Percentiles rank a stretch among this genome's conserved stretches.
Conservation (phyloP, 805 yeast species). For the Starmerella potacharoeniae region DNA sequence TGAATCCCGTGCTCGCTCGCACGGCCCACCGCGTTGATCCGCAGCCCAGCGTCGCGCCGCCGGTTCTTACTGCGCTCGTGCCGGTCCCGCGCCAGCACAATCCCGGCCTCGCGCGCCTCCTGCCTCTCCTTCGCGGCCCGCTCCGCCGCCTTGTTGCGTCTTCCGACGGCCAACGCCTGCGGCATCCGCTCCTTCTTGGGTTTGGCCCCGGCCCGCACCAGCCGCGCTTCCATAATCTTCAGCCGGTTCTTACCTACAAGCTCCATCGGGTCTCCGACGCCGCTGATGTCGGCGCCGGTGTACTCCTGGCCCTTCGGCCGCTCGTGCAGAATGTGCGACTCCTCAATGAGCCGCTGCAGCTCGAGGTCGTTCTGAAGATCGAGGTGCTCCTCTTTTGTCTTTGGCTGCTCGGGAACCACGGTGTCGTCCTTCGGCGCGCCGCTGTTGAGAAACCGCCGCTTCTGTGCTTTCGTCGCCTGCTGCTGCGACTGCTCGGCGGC, state of each 20-base stretch:
- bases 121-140: conserved; percentile 45
- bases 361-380: conserved; percentile 57
- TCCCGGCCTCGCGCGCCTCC: conserved; percentile 84
- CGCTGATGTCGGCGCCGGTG: conserved; percentile 29
- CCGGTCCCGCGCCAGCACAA: conserved; percentile 55
- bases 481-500: background rate
- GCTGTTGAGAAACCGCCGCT: conserved; percentile 22
- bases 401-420: conserved; percentile 7
- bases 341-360: conserved; percentile 52
- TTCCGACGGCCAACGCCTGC: conserved; percentile 77
- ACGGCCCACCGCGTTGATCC: conserved; percentile 34
- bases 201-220: conserved; percentile 28
- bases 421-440: conserved; percentile 26
- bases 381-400: conserved; percentile 31
- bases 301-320: conserved; percentile 20
- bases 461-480: conserved; percentile 19
- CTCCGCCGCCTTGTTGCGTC: conserved; percentile 46
- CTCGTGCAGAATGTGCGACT: conserved; percentile 48
- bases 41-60: conserved; percentile 64
- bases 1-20: conserved; percentile 23
- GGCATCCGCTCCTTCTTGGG: conserved; percentile 65
- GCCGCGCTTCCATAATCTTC: conserved; percentile 30
- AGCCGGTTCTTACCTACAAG: conserved; percentile 32
- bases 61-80: conserved; percentile 34
- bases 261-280: conserved; percentile 27